Base-by-base conservation (phyloP, 2,329 filamentous ascomycete genomes). In the Penicillium paneum region DNA sequence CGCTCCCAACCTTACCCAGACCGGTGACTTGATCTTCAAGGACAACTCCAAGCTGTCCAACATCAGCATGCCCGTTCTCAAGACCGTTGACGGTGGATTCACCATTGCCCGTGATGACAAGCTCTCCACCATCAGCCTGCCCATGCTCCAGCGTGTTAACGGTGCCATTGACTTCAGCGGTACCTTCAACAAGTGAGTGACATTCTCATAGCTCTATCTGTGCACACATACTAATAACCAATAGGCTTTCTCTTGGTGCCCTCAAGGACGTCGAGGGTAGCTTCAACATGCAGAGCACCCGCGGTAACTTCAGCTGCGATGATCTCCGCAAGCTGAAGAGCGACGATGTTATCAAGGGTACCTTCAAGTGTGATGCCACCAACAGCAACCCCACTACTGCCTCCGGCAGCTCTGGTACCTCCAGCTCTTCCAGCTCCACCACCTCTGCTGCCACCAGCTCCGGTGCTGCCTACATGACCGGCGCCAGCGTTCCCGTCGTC, bases 31-130 rank as follows among this genome's bases (percentile, higher is more conserved):
- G 44, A 76, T 81, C 61, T 78, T 87, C 67, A 77, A 79, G 64
- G 77, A 77, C 74, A 85, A 85, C 78, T 66, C 73, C 59, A 66
- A 79, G 59, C 68, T 87, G 57, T 75, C 77, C 71, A 96, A 96
- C 83, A 81, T 97, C 75, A 85, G 87, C 56, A 83, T 96, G 76
- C 86, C 88, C 44, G 43, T 70, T 21, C 81, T 97, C 42, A 81
- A 79, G 62, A 81, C 76, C 51, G 82, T 96, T 67, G 84, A 83
- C 64, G 92, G 90, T 78, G 90, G 88, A 72, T 83, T 96, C 72
- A 85, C 88, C 65, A 84, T 99, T 69, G 87, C 89, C 76, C 96
- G 96, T 84, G 97, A 97, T 86, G 90, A 90, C 57, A 78, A 80
- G 52, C 82, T 97, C 32, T 65, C 75, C 53, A 71, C 78, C 57